phyloP scores from a whole-genome alignment of 2,329 filamentous ascomycete genomes.

The Pseudopithomyces chartarum region DNA sequence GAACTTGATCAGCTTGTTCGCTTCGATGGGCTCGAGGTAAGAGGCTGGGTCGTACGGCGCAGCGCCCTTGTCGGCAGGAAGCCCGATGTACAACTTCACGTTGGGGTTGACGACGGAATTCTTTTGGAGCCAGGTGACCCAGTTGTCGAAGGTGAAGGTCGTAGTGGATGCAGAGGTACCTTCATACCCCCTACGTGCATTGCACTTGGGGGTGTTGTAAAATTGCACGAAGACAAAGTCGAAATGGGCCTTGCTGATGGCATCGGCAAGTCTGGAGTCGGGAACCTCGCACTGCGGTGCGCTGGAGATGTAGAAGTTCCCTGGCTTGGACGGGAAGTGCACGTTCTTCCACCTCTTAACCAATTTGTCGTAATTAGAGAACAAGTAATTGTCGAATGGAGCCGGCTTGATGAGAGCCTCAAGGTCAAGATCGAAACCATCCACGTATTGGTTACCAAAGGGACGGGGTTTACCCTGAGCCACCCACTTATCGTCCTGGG shows the following conservation, averaged over 20 bases:
- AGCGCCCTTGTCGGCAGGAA: slow-evolving; percentile 42
- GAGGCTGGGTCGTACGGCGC: slow-evolving; percentile 33
- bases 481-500: slow-evolving; percentile 38
- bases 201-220: slow-evolving; percentile 60
- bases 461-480: slow-evolving; percentile 50
- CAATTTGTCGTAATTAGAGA: slow-evolving; percentile 53
- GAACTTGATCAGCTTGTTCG: slow-evolving; percentile 50
- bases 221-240: slow-evolving; percentile 63
- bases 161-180: slow-evolving; percentile 30
- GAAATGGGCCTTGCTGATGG: slow-evolving; percentile 52
- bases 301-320: slow-evolving; percentile 56
- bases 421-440: slow-evolving; percentile 61
- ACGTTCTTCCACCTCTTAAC: slow-evolving; percentile 52
- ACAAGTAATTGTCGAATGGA: slow-evolving; percentile 37
- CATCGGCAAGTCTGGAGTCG: slow-evolving; percentile 52
- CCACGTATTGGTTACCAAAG: slow-evolving; percentile 52
- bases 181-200: slow-evolving; percentile 49
- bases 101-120: slow-evolving; percentile 43
- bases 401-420: slow-evolving; percentile 31
- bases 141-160: slow-evolving; percentile 55
- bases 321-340: slow-evolving; percentile 42
- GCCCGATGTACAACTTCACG: slow-evolving; percentile 60
- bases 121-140: slow-evolving; percentile 44
- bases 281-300: slow-evolving; percentile 60
- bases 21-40: slow-evolving; percentile 56